A percentile compares a stretch with the other conserved stretches of the same genome.
These are phyloP conservation scores for Porosira glacialis DNA, from an alignment of 352 stramenopile genomes.

Conservation along the genomic window DNA sequence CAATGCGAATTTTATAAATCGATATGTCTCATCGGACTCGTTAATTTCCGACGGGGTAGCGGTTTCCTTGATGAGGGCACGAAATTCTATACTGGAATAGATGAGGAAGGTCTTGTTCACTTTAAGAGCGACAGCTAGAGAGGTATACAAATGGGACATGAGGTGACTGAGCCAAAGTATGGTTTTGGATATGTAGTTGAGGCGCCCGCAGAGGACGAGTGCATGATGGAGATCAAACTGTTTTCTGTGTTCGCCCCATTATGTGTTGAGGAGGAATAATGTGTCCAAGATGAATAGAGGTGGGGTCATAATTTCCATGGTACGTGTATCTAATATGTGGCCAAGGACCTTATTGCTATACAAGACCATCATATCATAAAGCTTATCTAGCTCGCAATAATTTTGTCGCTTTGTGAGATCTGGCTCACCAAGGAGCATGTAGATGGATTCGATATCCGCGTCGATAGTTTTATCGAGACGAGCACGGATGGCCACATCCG, in stretches of 20 bases:
- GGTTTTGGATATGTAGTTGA: not conserved
- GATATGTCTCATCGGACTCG: not conserved
- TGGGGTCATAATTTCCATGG: conserved; percentile 8
- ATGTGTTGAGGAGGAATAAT: not conserved
- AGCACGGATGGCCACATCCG: conserved; percentile 9
- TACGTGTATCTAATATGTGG: conserved; percentile 16
- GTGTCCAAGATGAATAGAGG: conserved; percentile 3
- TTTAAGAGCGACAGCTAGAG: not conserved
- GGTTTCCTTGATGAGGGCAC: not conserved
- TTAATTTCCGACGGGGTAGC: not conserved
- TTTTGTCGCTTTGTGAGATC: not conserved
- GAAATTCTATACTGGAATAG: not conserved
- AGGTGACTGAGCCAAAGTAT: conserved; percentile 7
- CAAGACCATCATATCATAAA: conserved; percentile 23
- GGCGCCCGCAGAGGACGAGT: not conserved
- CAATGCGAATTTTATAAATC: not conserved
- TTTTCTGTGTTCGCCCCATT: not conserved
- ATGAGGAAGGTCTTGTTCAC: not conserved
- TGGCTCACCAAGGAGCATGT: conserved; percentile 15
- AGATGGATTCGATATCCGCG: conserved; percentile 25
- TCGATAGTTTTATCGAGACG: conserved; percentile 21
- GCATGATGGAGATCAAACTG: not conserved
- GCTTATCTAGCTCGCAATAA: not conserved
- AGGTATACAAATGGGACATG: conserved; percentile 13
- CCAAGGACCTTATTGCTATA: conserved; percentile 25